phyloP scores from a whole-genome alignment of 495 filamentous ascomycete genomes.

The Annulohypoxylon maeteangense region DNA sequence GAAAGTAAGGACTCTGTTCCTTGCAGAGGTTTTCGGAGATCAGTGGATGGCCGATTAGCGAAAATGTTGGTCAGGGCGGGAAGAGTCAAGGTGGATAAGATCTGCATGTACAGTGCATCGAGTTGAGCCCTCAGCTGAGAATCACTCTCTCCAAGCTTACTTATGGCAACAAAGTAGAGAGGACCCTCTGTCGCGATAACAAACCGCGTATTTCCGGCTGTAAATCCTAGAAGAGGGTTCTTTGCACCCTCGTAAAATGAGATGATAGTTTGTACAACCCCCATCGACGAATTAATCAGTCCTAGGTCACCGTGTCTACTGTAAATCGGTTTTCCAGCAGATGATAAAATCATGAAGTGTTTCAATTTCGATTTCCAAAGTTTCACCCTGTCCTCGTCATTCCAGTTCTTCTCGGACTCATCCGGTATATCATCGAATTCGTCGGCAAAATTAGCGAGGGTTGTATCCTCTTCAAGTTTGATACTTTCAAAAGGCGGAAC shows the following conservation, averaged over 20 bases:
- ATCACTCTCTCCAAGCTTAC: slow-evolving; percentile 89
- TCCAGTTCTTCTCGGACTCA: slow-evolving; percentile 67
- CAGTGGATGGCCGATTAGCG: slow-evolving; percentile 86
- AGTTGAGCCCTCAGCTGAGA: slow-evolving; percentile 86
- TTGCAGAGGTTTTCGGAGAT: slow-evolving; percentile 90
- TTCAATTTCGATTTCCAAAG: slow-evolving; percentile 91
- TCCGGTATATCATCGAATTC: slow-evolving; percentile 85
- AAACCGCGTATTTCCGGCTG: slow-evolving; percentile 83
- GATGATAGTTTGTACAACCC: slow-evolving; percentile 97
- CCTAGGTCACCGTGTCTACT: slow-evolving; percentile 91
- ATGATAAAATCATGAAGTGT: slow-evolving; percentile 95
- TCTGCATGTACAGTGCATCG: slow-evolving; percentile 97
- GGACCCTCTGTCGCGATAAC: slow-evolving; percentile 84
- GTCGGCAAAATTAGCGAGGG: slow-evolving; percentile 70
- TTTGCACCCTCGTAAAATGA: slow-evolving; percentile 89
- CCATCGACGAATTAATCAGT: slow-evolving; percentile 90
- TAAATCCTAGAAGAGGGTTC: slow-evolving; percentile 82
- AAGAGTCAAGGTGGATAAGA: slow-evolving; percentile 92
- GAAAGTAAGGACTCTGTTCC: slow-evolving; percentile 93
- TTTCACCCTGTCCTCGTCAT: slow-evolving; percentile 69
- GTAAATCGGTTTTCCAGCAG: slow-evolving; percentile 98
- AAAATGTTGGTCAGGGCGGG: slow-evolving; percentile 91
- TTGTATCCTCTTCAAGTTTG: slow-evolving; percentile 59
- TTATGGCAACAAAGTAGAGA: slow-evolving; percentile 93
- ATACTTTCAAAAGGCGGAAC: slow-evolving; percentile 67